Evolutionary conservation across 192 early-diverging fungal species (phyloP).

Genomic region (Dissophora ornata): DNA sequence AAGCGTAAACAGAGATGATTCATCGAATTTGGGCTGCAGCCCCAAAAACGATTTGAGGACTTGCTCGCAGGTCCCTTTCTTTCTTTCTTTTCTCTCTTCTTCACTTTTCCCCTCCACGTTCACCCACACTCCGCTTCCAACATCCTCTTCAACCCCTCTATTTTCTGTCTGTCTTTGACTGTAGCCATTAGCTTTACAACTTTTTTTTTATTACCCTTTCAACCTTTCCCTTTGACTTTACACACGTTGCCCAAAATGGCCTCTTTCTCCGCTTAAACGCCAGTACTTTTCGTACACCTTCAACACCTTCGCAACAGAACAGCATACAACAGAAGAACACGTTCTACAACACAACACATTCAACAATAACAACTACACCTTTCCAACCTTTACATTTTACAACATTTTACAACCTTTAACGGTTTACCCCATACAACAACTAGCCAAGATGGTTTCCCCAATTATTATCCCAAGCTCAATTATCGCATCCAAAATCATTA

Average conservation of each 20-base stretch:
- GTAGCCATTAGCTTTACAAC: not conserved
- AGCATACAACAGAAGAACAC: constrained; percentile 18
- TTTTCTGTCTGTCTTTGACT: constrained; percentile 1
- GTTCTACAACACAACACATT: constrained; percentile 12
- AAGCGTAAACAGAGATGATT: constrained; percentile 38
- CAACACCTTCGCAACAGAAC: constrained; percentile 38
- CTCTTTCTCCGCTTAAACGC: constrained; percentile 52
- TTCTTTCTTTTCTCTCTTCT: constrained; percentile 4
- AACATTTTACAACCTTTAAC: constrained; percentile 30
- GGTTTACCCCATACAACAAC: constrained; percentile 39
- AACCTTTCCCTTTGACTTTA: constrained; percentile 7
- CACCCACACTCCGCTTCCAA: not conserved
- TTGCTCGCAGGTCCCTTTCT: not conserved
- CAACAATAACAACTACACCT: constrained; percentile 18
- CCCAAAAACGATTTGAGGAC: too few relatives aligned
- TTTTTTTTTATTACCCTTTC: constrained; percentile 8
- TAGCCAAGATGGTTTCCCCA: constrained; percentile 48
- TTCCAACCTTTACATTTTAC: constrained; percentile 8
- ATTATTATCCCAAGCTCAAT: constrained; percentile 40
- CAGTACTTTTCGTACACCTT: constrained; percentile 28
- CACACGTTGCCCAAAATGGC: constrained; percentile 43
- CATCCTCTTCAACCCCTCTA: not conserved
- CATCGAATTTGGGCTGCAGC: too few relatives aligned
- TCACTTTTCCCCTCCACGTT: not conserved
- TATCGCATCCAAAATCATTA: constrained; percentile 24